A percentile compares a stretch with the other conserved stretches of the same genome.
Evolutionary conservation across 225 moss, liverwort and hornwort genomes (phyloP).

Genomic region (Bryoerythrophyllum caledonicum): DNA sequence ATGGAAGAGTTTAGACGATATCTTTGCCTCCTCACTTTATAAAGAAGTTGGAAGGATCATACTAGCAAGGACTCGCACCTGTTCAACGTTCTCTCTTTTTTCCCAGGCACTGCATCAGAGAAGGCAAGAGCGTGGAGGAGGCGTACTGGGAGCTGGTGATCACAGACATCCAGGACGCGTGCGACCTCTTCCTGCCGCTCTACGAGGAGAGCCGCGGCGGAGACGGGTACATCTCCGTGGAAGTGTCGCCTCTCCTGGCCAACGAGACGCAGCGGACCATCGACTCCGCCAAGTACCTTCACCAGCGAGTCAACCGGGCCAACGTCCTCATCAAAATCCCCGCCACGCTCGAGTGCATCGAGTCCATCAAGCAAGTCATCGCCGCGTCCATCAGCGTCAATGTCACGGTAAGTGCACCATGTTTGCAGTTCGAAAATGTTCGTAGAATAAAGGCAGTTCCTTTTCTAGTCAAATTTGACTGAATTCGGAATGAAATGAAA

Average conservation of each 20-base stretch:
- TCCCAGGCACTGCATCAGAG: constrained; percentile 60
- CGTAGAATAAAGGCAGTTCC: too few relatives aligned
- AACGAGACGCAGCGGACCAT: constrained; percentile 74
- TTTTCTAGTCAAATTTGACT: too few relatives aligned
- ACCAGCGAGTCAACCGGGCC: constrained; percentile 59
- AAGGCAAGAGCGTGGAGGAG: constrained; percentile 67
- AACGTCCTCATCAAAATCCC: constrained; percentile 96
- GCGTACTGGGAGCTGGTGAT: constrained; percentile 79
- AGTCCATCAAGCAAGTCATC: constrained; percentile 70
- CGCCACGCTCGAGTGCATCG: constrained; percentile 82
- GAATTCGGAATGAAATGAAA: too few relatives aligned
- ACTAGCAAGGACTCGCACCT: too few relatives aligned
- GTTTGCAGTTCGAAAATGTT: too few relatives aligned
- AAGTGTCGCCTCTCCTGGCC: constrained; percentile 88
- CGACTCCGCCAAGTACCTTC: constrained; percentile 72
- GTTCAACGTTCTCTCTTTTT: background rate
- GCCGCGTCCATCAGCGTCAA: constrained; percentile 86
- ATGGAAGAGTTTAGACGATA: too few relatives aligned
- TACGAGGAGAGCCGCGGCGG: constrained; percentile 57
- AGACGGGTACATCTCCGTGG: constrained; percentile 89
- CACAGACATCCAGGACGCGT: constrained; percentile 73
- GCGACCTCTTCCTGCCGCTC: constrained; percentile 57
- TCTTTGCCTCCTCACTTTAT: too few relatives aligned
- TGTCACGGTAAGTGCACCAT: constrained; percentile 63
- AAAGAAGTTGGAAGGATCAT: too few relatives aligned